Percentiles rank a stretch among this genome's conserved stretches.
These are phyloP conservation scores for Fonsecaea monophora DNA, from an alignment of 2,329 filamentous ascomycete species.

Conservation along the genomic window DNA sequence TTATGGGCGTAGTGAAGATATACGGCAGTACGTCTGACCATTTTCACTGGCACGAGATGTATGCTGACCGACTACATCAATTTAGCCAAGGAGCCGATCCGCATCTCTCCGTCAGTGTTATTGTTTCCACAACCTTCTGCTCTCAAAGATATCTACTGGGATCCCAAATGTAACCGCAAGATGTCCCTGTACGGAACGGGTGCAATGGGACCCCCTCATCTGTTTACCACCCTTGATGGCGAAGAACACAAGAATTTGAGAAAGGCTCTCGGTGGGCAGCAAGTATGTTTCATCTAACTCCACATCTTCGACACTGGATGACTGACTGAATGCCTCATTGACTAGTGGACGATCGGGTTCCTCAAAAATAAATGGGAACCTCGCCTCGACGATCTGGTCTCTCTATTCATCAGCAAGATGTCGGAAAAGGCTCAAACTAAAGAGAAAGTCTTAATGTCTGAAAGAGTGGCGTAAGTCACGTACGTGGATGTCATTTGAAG, in stretches of 20 bases:
- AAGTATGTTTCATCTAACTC: neutral
- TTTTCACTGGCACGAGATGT: neutral
- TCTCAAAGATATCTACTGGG: slow-evolving; percentile 14
- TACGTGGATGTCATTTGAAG: too few species aligned
- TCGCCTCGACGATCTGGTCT: slow-evolving; percentile 9
- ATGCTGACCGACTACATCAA: neutral
- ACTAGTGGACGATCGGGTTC: slow-evolving; percentile 13
- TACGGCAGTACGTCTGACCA: slow-evolving; percentile 5
- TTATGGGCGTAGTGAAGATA: slow-evolving; percentile 2
- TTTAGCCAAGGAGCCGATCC: slow-evolving; percentile 2
- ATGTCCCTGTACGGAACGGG: slow-evolving; percentile 6
- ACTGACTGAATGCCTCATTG: neutral
- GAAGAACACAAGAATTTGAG: slow-evolving; percentile 8
- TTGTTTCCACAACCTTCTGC: slow-evolving; percentile 5
- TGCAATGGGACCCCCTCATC: slow-evolving; percentile 9
- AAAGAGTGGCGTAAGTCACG: slow-evolving; percentile 8
- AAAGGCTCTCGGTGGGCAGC: slow-evolving; percentile 5
- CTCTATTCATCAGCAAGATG: slow-evolving; percentile 8
- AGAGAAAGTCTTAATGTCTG: neutral
- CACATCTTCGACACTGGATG: neutral
- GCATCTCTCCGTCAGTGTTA: slow-evolving; percentile 8
- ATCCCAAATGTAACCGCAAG: slow-evolving; percentile 10
- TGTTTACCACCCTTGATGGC: slow-evolving; percentile 9
- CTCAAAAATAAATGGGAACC: slow-evolving; percentile 16
- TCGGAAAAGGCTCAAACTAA: neutral